Evolutionary conservation across 2,329 filamentous ascomycete genomes (phyloP).

Genomic region (Mycosphaerelloides madeirae): DNA sequence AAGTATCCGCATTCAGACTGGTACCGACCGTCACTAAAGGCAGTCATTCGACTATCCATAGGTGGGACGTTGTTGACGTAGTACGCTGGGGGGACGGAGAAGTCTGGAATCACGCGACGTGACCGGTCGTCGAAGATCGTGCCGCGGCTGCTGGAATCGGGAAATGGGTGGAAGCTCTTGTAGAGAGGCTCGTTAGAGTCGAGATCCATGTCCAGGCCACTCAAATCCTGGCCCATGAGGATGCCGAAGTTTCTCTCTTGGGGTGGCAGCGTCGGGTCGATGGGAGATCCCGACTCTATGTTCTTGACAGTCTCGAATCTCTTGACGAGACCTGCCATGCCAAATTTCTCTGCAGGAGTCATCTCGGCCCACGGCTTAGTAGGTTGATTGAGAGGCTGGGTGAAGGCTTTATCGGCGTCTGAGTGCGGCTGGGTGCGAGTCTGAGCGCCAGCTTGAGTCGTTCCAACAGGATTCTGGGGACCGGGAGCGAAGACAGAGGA

Average conservation of each 20-base stretch:
- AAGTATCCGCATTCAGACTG: not conserved
- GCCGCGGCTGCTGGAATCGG: conserved; percentile 35
- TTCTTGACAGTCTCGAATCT: conserved; percentile 33
- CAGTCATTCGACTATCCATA: conserved; percentile 40
- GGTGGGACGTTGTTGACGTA: conserved; percentile 62
- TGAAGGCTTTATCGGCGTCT: conserved; percentile 5
- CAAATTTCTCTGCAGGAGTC: conserved; percentile 57
- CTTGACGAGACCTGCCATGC: conserved; percentile 56
- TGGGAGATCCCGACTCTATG: conserved; percentile 22
- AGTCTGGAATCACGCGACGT: conserved; percentile 59
- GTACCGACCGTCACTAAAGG: conserved; percentile 32
- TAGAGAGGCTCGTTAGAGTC: conserved; percentile 52
- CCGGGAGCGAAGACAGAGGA: conserved; percentile 5
- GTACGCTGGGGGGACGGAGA: conserved; percentile 59
- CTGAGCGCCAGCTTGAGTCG: conserved; percentile 7
- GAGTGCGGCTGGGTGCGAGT: conserved; percentile 2
- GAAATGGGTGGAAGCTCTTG: conserved; percentile 61
- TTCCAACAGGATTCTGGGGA: conserved; percentile 11
- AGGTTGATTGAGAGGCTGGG: not conserved
- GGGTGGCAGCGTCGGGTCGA: conserved; percentile 29
- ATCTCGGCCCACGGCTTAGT: conserved; percentile 51
- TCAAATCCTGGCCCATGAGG: conserved; percentile 56
- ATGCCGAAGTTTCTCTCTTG: conserved; percentile 41
- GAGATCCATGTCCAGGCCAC: conserved; percentile 59
- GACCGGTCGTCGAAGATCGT: conserved; percentile 40